Evolutionary conservation across 768 basidiomycete species (phyloP).

Genomic region (Tephrocybe sp.): DNA sequence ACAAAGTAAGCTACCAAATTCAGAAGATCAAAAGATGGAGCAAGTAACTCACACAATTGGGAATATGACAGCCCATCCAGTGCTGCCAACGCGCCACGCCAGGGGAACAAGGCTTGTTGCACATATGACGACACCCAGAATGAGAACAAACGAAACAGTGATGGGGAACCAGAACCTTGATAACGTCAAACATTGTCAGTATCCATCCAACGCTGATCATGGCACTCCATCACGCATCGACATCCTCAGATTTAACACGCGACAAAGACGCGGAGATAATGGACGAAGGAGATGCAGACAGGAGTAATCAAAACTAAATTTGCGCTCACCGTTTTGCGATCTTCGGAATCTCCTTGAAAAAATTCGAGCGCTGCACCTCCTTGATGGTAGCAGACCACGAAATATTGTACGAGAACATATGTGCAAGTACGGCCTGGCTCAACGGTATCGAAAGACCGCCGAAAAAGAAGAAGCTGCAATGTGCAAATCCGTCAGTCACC

Average conservation of each 20-base stretch:
- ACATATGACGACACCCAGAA: constrained; percentile 55
- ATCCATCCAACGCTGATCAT: too few relatives aligned
- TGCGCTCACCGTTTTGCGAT: constrained; percentile 66
- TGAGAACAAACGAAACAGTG: constrained; percentile 49
- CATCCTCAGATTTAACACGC: too few relatives aligned
- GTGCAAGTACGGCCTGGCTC: constrained; percentile 64
- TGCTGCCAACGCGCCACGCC: constrained; percentile 56
- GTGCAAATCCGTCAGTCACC: too few relatives aligned
- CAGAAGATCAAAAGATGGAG: constrained; percentile 11
- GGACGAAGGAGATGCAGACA: not conserved
- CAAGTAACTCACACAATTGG: constrained; percentile 50
- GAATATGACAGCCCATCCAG: constrained; percentile 70
- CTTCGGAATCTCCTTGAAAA: constrained; percentile 87
- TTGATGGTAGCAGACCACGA: constrained; percentile 65
- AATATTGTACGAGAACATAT: constrained; percentile 56
- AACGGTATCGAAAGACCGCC: constrained; percentile 72
- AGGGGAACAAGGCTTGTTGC: constrained; percentile 44
- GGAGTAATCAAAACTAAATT: too few relatives aligned
- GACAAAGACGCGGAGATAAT: too few relatives aligned
- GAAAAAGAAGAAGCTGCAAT: constrained; percentile 81
- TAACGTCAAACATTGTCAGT: not conserved
- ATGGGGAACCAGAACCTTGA: constrained; percentile 56
- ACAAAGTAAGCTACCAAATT: not conserved
- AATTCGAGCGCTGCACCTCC: constrained; percentile 83
- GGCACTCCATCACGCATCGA: too few relatives aligned